Evolutionary conservation across 1,284 basidiomycete genomes (phyloP).

Genomic region (Papiliotrema laurentii): DNA sequence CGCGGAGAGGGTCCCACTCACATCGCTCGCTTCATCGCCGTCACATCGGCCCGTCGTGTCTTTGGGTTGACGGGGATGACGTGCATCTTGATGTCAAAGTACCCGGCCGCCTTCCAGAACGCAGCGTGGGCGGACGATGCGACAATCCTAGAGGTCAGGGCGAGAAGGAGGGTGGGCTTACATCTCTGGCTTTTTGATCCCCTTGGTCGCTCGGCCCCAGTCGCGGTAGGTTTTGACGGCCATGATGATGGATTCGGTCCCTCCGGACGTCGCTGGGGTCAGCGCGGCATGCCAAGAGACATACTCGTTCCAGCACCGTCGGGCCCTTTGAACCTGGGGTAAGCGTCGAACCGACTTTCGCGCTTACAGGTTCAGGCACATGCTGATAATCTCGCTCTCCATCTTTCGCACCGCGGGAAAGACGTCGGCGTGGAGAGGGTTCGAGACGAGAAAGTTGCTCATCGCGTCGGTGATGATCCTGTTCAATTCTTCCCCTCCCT

Average conservation of each 20-base stretch:
- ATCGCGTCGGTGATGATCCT: slow-evolving; percentile 47
- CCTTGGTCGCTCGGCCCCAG: slow-evolving; percentile 80
- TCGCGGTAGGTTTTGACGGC: slow-evolving; percentile 90
- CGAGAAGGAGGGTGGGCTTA: slow-evolving; percentile 46
- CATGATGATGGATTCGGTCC: slow-evolving; percentile 86
- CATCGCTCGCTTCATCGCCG: slow-evolving; percentile 77
- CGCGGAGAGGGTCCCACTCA: slow-evolving; percentile 49
- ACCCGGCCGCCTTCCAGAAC: slow-evolving; percentile 87
- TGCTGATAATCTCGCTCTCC: slow-evolving; percentile 95
- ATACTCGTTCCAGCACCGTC: slow-evolving; percentile 73
- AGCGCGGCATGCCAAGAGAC: background rate
- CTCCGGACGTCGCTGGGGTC: slow-evolving; percentile 72
- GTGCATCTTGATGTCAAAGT: slow-evolving; percentile 90
- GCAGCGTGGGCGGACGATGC: slow-evolving; percentile 87
- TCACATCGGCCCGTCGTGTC: slow-evolving; percentile 76
- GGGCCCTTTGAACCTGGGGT: slow-evolving; percentile 67
- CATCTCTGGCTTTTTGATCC: slow-evolving; percentile 91
- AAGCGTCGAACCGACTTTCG: background rate
- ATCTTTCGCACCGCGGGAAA: slow-evolving; percentile 91
- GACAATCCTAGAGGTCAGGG: slow-evolving; percentile 59
- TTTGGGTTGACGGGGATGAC: slow-evolving; percentile 76
- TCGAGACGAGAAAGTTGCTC: slow-evolving; percentile 53
- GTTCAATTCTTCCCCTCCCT: slow-evolving; percentile 78
- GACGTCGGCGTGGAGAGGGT: slow-evolving; percentile 91
- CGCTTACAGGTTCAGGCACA: slow-evolving; percentile 69